Conservation (phyloP, 768 basidiomycete species). For the Dictyophora rubrovolvata region DNA sequence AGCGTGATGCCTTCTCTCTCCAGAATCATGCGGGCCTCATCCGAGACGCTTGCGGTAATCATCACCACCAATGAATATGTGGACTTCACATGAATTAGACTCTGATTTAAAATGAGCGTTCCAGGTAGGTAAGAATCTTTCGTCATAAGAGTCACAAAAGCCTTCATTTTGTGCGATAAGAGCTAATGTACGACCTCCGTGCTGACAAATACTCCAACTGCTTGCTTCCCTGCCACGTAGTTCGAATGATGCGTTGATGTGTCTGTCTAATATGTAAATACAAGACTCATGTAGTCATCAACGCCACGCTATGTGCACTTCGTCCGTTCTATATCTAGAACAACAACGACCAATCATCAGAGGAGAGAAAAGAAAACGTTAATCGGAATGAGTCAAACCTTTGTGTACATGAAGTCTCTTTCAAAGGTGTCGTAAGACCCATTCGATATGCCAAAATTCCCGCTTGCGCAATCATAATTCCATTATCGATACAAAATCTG, state of each 20-base stretch:
- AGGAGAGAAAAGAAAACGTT: background rate
- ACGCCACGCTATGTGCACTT: slow-evolving; percentile 89
- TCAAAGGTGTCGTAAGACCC: slow-evolving; percentile 70
- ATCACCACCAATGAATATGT: slow-evolving; percentile 74
- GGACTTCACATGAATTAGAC: slow-evolving; percentile 43
- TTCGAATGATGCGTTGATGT: no score
- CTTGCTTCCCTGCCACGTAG: background rate
- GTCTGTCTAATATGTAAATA: background rate
- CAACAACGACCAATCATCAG: slow-evolving; percentile 1
- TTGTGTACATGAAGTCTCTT: slow-evolving; percentile 85
- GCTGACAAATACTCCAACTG: background rate
- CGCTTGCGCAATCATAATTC: slow-evolving; percentile 99
- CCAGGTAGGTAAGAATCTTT: slow-evolving; percentile 50
- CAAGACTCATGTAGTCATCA: slow-evolving; percentile 25
- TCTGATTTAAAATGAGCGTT: slow-evolving; percentile 48
- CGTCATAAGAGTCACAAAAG: slow-evolving; percentile 72
- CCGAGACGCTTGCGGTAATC: slow-evolving; percentile 49
- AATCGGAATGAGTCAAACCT: slow-evolving; percentile 38
- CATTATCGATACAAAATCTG: slow-evolving; percentile 98
- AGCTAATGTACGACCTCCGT: background rate
- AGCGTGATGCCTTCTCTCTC: slow-evolving; percentile 40
- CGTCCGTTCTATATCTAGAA: slow-evolving; percentile 83
- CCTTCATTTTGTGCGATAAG: slow-evolving; percentile 18
- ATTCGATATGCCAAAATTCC: slow-evolving; percentile 86
- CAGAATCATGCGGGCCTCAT: slow-evolving; percentile 42